Evolutionary conservation across 2,329 filamentous ascomycete genomes (phyloP), one percentile per base, ranked within the genome.

Genomic region (Monosporascus sp.): DNA sequence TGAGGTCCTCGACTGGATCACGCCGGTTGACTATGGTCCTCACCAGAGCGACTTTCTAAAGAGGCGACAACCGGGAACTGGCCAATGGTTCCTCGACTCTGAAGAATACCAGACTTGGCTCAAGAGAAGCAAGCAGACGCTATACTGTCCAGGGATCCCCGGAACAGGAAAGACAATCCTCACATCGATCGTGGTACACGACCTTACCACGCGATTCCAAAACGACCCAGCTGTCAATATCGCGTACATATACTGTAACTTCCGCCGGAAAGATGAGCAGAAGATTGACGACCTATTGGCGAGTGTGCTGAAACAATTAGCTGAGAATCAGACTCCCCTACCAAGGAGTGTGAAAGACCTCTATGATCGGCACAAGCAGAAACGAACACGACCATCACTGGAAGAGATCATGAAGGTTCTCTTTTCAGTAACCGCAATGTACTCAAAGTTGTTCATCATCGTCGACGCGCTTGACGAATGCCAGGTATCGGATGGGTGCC

Each of bases 91-190:
- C 0, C 53, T 61, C 16, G 31, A 57, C n/a, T 56, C 48, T 0
- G 3, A 36, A 40, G 27, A 56, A n/a, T 60, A 56, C 19, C 52
- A 43, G n/a, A n/a, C 11, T 1, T 62, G 56, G 59, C 16, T 59
- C n/a, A 31, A 44, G 5, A 19, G 20, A 6, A 1, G 51, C 0
- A 56, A 59, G 1, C 56, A 68, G 20, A 76, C 65, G 0, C 54
- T 81, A 0, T 78, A 76, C 53, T 81, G 75, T 55, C 70, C 69
- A 3, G 76, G 76, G 0, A 75, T 76, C 16, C 76, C 76, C 1
- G 76, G 77, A 8, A 72, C 75, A 0, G 76, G 77, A 0, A 81
- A 80, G 60, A 80, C 76, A 0, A 74, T 77, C 7, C 53, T 77
- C 1, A 62, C 73, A 0, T 69, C 75, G 0, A 69, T 73, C 17